Base-by-base conservation (phyloP, 1,139 yeast genomes). In the Trichomonascaceae sp. region DNA sequence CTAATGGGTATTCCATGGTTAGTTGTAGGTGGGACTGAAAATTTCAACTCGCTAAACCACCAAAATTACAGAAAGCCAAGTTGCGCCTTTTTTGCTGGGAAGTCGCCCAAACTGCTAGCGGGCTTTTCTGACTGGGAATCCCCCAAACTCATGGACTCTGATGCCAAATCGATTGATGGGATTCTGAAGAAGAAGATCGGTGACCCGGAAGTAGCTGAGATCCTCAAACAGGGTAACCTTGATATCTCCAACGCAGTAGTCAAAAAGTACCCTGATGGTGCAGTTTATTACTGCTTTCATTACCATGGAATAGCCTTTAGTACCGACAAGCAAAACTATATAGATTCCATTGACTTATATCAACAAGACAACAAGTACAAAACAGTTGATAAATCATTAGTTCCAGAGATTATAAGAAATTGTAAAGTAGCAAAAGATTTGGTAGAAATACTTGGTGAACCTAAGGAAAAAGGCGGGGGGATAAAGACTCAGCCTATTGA, bases 381-480 rank as follows among this genome's bases (percentile, higher is more conserved):
- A 10, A 19, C 54, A 1, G 65, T 62, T 1, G 52, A 45, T 20
- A 44, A 24, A 1, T 38, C 51, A 2, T 41, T 56, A 9, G 51
- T 62, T 3, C 66, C 68, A 0, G 32, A 30, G 1, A 52, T 53
- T 24, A 53, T 65, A 24, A 52, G 50, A 0, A 54, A 45, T 19
- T 47, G 54, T 15, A 55, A 60, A 8, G 63, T 64, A 0, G 66
- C 61, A n/a, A 57, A 58, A 38, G 56, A 63, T 30, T 51, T 65
- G 44, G 65, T 66, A 1, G 59, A 60, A 20, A 53, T 43, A 50
- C 60, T 59, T 47, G 68, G 68, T 5, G 69, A 66, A 51, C 69
- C 69, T 1, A 17, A 41, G 0, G 66, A 64, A 39, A 66, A 66
- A 47, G 66, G 65, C 1, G 66, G 67, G 3, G 67, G 66, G 1